Evolutionary conservation across 2,329 filamentous ascomycete species (phyloP).

Genomic region (Chaetothyriales sp.): DNA sequence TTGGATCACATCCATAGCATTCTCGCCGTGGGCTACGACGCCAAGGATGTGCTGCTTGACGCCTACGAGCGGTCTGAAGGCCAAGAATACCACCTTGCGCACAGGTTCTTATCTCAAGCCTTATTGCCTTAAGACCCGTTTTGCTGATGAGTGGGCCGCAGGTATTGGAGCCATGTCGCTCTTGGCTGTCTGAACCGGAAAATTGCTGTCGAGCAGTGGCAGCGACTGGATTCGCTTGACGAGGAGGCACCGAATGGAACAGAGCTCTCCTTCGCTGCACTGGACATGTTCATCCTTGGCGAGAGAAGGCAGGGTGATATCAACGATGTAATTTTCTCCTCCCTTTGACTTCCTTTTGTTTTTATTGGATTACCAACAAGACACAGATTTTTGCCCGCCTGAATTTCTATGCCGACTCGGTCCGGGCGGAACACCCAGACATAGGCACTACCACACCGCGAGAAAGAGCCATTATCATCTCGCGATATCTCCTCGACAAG

Average conservation of each 20-base stretch:
- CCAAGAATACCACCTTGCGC: slow-evolving; percentile 60
- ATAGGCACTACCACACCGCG: slow-evolving; percentile 48
- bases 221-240: slow-evolving; percentile 28
- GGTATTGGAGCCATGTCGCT: slow-evolving; percentile 61
- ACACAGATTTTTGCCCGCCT: slow-evolving; percentile 49
- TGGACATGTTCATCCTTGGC: slow-evolving; percentile 78
- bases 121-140: slow-evolving; percentile 11
- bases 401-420: slow-evolving; percentile 46
- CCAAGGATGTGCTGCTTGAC: slow-evolving; percentile 65
- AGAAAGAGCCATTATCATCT: slow-evolving; percentile 53
- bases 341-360: slow-evolving; percentile 8
- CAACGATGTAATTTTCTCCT: slow-evolving; percentile 44
- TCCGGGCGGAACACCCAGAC: slow-evolving; percentile 40
- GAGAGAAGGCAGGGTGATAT: slow-evolving; percentile 56
- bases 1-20: slow-evolving; percentile 58
- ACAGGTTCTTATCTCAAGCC: slow-evolving; percentile 36
- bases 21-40: slow-evolving; percentile 64
- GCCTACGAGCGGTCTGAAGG: slow-evolving; percentile 49
- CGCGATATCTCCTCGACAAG: slow-evolving; percentile 53
- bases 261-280: slow-evolving; percentile 64
- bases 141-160: slow-evolving; percentile 8
- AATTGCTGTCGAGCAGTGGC: slow-evolving; percentile 68
- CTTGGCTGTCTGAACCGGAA: slow-evolving; percentile 70
- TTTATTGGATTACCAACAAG: slow-evolving; percentile 2
- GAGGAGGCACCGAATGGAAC: slow-evolving; percentile 1